A percentile compares a stretch with the other conserved stretches of the same genome.
Conservation (phyloP, 2,329 filamentous ascomycete genomes). For the Aphanocladium album region DNA sequence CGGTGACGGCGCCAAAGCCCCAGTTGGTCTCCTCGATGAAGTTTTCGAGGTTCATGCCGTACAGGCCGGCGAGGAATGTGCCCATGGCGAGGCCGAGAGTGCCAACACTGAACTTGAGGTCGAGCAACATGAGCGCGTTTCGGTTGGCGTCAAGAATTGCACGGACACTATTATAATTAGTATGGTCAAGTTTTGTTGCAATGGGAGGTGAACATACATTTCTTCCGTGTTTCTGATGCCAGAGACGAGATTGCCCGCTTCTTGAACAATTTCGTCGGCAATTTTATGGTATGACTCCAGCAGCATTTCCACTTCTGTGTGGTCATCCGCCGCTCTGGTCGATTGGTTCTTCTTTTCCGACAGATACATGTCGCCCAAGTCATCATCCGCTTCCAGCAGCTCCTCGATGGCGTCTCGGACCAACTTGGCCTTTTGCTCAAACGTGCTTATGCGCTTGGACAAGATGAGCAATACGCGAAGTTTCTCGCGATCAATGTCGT, state of each 20-base stretch:
- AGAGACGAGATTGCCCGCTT: conserved; percentile 85
- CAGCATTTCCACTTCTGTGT: conserved; percentile 95
- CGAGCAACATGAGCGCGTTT: conserved; percentile 94
- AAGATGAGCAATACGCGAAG: conserved; percentile 85
- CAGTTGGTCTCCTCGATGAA: conserved; percentile 92
- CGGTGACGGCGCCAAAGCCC: conserved; percentile 75
- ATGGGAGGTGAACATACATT: conserved; percentile 58
- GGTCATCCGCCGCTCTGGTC: conserved; percentile 72
- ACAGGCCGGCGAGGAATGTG: conserved; percentile 95
- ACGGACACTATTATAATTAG: conserved; percentile 60
- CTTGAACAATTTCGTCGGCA: conserved; percentile 95
- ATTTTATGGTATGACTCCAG: conserved; percentile 97
- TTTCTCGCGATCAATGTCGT: conserved; percentile 94
- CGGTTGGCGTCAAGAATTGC: conserved; percentile 97
- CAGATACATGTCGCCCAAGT: conserved; percentile 90
- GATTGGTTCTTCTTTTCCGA: conserved; percentile 78
- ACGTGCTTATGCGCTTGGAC: conserved; percentile 92
- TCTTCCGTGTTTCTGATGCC: conserved; percentile 98
- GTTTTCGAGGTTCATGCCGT: conserved; percentile 99
- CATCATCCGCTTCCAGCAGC: conserved; percentile 91
- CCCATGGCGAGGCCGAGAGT: conserved; percentile 92
- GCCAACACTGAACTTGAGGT: conserved; percentile 92
- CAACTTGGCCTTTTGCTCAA: conserved; percentile 93
- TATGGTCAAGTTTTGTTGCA: neutral
- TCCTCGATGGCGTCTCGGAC: conserved; percentile 95